Percentiles rank a stretch among this genome's conserved stretches.
These are phyloP conservation scores for Rhodotorula graminis DNA, from an alignment of 768 basidiomycete species.

Conservation along the genomic window DNA sequence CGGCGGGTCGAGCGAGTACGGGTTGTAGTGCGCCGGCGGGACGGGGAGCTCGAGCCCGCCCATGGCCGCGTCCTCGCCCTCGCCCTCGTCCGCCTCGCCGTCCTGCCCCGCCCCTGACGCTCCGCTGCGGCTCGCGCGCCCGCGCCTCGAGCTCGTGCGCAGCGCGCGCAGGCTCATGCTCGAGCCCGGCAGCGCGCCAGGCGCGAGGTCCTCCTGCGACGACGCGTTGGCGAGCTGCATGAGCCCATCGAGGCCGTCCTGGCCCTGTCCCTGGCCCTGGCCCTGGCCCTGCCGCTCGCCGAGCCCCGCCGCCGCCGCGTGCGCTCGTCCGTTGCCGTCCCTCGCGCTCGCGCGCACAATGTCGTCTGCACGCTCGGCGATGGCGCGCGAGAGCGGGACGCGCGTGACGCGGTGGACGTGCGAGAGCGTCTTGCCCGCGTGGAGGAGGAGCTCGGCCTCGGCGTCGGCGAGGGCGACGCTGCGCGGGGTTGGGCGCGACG, in stretches of 20 bases:
- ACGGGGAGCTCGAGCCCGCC: background rate
- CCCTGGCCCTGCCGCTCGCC: too few relatives aligned
- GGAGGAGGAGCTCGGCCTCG: constrained; percentile 39
- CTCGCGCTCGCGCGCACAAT: constrained; percentile 1
- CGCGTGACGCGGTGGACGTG: constrained; percentile 29
- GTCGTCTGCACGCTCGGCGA: constrained; percentile 7
- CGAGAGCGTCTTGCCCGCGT: constrained; percentile 28
- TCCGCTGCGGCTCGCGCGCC: background rate
- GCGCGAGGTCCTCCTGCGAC: background rate
- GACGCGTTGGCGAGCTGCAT: constrained; percentile 2
- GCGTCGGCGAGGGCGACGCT: constrained; percentile 39
- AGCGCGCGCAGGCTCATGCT: too few relatives aligned
- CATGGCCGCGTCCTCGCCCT: background rate
- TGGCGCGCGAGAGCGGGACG: constrained; percentile 15
- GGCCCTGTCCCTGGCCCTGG: too few relatives aligned
- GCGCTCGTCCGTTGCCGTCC: too few relatives aligned
- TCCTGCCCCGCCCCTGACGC: background rate
- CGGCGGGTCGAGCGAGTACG: background rate
- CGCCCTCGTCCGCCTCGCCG: background rate
- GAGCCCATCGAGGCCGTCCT: background rate
- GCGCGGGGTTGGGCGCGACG: background rate
- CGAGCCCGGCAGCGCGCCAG: background rate
- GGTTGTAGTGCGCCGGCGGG: background rate
- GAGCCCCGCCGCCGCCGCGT: too few relatives aligned
- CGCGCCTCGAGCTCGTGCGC: too few relatives aligned